phyloP scores from a whole-genome alignment of 2,329 filamentous ascomycete genomes.

The Alternaria conjuncta region DNA sequence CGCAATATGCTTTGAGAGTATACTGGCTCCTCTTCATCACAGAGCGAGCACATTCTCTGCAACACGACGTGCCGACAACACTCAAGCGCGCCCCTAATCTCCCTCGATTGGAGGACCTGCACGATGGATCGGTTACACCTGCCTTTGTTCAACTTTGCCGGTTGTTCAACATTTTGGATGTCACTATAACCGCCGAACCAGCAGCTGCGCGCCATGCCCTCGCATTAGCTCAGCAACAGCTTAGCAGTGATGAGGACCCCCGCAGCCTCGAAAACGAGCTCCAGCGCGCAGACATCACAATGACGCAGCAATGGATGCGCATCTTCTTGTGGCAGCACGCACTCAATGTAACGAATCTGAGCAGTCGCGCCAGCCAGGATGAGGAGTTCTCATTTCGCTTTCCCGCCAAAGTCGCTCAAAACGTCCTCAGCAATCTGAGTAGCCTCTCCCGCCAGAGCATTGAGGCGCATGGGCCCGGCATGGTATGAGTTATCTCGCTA shows the following conservation, averaged over 20 bases:
- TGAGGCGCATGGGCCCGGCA: constrained; percentile 46
- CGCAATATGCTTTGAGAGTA: constrained; percentile 39
- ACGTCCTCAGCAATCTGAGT: constrained; percentile 37
- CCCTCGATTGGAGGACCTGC: constrained; percentile 35
- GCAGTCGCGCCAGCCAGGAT: constrained; percentile 31
- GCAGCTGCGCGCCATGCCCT: constrained; percentile 37
- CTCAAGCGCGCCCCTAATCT: constrained; percentile 40
- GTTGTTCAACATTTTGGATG: constrained; percentile 43
- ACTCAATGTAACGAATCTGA: constrained; percentile 42
- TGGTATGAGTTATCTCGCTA: constrained; percentile 28
- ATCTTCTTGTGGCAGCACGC: constrained; percentile 48
- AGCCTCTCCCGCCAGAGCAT: constrained; percentile 41
- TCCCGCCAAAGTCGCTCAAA: constrained; percentile 44
- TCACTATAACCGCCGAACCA: constrained; percentile 44
- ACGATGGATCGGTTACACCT: constrained; percentile 41
- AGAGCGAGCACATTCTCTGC: constrained; percentile 44
- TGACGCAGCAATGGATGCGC: constrained; percentile 49
- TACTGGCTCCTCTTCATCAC: constrained; percentile 48
- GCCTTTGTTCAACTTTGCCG: constrained; percentile 45
- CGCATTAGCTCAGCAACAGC: constrained; percentile 40
- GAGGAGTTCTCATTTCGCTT: constrained; percentile 47
- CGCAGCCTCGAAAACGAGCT: constrained; percentile 43
- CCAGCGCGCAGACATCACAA: constrained; percentile 46
- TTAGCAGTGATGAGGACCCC: constrained; percentile 37
- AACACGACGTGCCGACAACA: constrained; percentile 44